Conservation (phyloP, 2,329 filamentous ascomycete genomes). For the Paecilomyces dactylethromorphus region DNA sequence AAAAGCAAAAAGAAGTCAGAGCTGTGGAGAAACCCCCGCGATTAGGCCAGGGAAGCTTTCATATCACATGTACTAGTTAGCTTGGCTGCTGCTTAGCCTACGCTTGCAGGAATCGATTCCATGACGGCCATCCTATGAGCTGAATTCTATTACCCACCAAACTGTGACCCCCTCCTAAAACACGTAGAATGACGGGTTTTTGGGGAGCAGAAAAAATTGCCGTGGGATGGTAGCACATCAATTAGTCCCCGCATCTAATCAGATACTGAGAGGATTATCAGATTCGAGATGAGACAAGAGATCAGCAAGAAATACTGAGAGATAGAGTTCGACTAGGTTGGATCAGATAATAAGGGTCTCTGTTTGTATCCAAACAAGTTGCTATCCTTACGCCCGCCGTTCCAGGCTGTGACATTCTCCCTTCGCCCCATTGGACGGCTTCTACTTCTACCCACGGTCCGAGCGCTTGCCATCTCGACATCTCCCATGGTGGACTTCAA, state of each 20-base stretch:
- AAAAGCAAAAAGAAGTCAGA: too few relatives aligned
- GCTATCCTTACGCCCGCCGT: neutral
- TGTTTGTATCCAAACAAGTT: neutral
- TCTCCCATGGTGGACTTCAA: too few relatives aligned
- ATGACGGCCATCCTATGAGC: neutral
- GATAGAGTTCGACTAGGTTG: neutral
- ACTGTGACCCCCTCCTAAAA: neutral
- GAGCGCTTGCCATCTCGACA: too few relatives aligned
- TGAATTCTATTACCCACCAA: neutral
- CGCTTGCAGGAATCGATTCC: neutral
- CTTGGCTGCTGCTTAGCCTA: neutral
- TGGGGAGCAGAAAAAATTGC: neutral
- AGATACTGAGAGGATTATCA: neutral
- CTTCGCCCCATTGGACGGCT: neutral
- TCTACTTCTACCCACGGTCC: neutral
- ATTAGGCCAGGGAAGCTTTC: too few relatives aligned
- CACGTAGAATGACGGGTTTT: neutral
- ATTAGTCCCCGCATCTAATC: neutral
- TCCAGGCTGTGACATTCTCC: neutral
- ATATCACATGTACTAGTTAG: neutral
- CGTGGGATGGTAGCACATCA: neutral
- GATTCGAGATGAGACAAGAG: neutral
- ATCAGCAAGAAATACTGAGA: neutral
- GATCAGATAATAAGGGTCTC: neutral
- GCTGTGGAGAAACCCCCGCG: too few relatives aligned